Conservation (phyloP, 2,329 filamentous ascomycete genomes). For the Hypoxylon sp. region DNA sequence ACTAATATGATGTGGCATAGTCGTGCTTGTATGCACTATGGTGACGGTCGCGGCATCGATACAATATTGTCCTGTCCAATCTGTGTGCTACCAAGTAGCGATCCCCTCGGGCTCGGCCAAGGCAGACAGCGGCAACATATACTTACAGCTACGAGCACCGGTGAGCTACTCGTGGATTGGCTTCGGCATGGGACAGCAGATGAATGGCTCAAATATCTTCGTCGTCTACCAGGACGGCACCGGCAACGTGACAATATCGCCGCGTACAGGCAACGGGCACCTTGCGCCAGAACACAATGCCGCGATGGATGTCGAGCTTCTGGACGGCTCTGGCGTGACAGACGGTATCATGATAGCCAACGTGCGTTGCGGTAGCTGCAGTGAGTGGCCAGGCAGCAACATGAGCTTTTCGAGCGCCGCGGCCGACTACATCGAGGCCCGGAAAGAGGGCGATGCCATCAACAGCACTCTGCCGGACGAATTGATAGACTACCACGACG, state of each 20-base stretch:
- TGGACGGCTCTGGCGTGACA: conserved; percentile 65
- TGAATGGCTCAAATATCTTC: conserved; percentile 68
- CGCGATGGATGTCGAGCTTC: conserved; percentile 56
- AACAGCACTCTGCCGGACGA: conserved; percentile 52
- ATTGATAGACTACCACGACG: conserved; percentile 57
- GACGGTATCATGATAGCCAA: conserved; percentile 66
- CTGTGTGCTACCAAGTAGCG: conserved; percentile 64
- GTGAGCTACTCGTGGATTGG: conserved; percentile 63
- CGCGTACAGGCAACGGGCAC: conserved; percentile 59
- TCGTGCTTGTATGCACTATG: conserved; percentile 32
- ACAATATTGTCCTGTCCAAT: conserved; percentile 52
- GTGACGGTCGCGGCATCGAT: conserved; percentile 42
- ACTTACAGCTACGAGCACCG: conserved; percentile 67
- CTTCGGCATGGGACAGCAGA: conserved; percentile 62
- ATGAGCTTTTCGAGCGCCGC: conserved; percentile 53
- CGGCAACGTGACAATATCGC: conserved; percentile 68
- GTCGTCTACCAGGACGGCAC: conserved; percentile 66
- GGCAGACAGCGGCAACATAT: conserved; percentile 62
- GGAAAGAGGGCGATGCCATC: conserved; percentile 57
- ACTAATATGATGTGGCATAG: conserved; percentile 25
- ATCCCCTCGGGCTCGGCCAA: conserved; percentile 59
- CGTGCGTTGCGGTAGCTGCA: conserved; percentile 62
- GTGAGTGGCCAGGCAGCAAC: conserved; percentile 53
- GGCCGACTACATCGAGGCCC: conserved; percentile 62
- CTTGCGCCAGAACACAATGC: conserved; percentile 56